phyloP scores from a whole-genome alignment of 2,329 filamentous ascomycete species.

The Colletotrichum tanaceti region DNA sequence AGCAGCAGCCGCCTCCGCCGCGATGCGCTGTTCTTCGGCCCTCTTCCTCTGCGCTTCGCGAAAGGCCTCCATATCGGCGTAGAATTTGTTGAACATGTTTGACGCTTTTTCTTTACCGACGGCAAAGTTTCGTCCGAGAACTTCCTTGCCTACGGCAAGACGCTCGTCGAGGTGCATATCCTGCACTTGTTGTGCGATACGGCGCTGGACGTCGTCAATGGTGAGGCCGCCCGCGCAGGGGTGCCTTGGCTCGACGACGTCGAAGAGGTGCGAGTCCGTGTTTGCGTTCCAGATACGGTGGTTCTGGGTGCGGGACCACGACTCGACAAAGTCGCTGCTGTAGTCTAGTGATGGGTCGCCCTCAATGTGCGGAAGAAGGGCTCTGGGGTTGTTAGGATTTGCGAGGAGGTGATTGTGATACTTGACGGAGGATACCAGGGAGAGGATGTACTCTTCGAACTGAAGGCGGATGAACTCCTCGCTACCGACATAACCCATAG shows the following conservation, averaged over 20 bases:
- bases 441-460: slow-evolving; percentile 95
- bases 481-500: slow-evolving; percentile 92
- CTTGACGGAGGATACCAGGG: slow-evolving; percentile 87
- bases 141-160: slow-evolving; percentile 84
- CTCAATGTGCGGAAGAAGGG: slow-evolving; percentile 74
- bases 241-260: slow-evolving; percentile 92
- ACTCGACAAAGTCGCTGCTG: slow-evolving; percentile 83
- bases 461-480: slow-evolving; percentile 98
- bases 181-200: slow-evolving; percentile 90
- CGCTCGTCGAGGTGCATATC: slow-evolving; percentile 94
- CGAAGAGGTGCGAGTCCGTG: slow-evolving; percentile 89
- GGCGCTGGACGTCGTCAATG: slow-evolving; percentile 92
- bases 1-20: slow-evolving; percentile 45
- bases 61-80: slow-evolving; percentile 84
- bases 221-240: slow-evolving; percentile 92
- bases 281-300: slow-evolving; percentile 87
- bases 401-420: slow-evolving; percentile 78
- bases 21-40: slow-evolving; percentile 52
- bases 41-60: slow-evolving; percentile 59
- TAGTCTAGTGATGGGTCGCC: slow-evolving; percentile 90
- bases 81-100: slow-evolving; percentile 86
- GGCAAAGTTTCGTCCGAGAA: slow-evolving; percentile 87
- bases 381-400: slow-evolving; percentile 67
- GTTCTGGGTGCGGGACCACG: slow-evolving; percentile 89
- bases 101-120: slow-evolving; percentile 90